Conservation (phyloP, 1,139 yeast species). For the Geotrichum australiense region DNA sequence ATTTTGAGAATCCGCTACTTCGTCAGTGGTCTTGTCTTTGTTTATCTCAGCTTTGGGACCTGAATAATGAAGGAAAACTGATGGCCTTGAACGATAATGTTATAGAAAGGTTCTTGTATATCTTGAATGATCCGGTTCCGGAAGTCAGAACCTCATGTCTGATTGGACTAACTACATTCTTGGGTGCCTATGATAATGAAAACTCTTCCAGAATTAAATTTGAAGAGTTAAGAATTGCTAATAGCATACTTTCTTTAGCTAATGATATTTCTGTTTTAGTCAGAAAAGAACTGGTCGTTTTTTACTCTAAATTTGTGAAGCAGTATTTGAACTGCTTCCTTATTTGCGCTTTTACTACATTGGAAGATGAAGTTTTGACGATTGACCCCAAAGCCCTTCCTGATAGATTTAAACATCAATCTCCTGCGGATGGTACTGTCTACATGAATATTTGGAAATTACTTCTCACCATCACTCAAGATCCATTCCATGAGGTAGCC, state of each 20-base stretch:
- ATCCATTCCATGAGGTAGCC: constrained; percentile 80
- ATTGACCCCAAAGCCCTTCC: constrained; percentile 46
- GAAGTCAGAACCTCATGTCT: constrained; percentile 87
- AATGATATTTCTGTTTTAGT: constrained; percentile 90
- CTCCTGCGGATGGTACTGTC: constrained; percentile 47
- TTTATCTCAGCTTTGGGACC: constrained; percentile 69
- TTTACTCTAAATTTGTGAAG: constrained; percentile 65
- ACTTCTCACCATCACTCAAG: constrained; percentile 71
- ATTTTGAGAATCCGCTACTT: constrained; percentile 74
- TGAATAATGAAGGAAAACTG: constrained; percentile 70
- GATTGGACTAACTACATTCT: constrained; percentile 63
- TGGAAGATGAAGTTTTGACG: constrained; percentile 71
- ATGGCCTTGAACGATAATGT: constrained; percentile 62
- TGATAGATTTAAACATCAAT: constrained; percentile 43
- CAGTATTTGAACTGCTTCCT: constrained; percentile 69
- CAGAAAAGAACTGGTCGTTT: constrained; percentile 73
- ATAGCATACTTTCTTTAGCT: constrained; percentile 43
- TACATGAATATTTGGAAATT: constrained; percentile 87
- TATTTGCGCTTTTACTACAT: constrained; percentile 80
- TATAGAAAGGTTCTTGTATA: constrained; percentile 47
- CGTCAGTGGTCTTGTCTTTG: constrained; percentile 89
- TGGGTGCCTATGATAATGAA: constrained; percentile 38
- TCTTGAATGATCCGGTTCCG: constrained; percentile 84
- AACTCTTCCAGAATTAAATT: constrained; percentile 33
- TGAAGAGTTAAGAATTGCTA: constrained; percentile 41